Base-by-base conservation (phyloP, 108 stramenopile genomes). In the Cylindrotheca closterium region DNA sequence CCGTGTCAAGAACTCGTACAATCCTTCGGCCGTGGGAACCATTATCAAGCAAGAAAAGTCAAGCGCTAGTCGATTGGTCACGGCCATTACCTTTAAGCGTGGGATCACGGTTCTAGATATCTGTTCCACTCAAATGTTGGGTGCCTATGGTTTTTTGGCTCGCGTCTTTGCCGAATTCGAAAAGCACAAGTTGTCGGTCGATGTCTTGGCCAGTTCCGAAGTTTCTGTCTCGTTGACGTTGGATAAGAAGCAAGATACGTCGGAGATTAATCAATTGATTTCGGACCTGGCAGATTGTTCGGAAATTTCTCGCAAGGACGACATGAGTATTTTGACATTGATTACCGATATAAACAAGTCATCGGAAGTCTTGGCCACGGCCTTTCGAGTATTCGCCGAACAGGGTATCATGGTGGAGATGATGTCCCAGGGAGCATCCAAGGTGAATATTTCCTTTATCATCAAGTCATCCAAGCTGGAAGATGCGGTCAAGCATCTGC, bases 1-100 rank as follows among this genome's bases (percentile, higher is more conserved):
- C 24, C 88, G 97, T 2, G 95, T 98, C 49, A 98, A 98, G 73
- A 98, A 98, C 74, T 95, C 93, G 19, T 98, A 98, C 89, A 98
- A 98, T 79, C 96, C 97, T 17, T 30, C 33, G 4, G 93, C 94
- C 15, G 68, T 76, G 34, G 98, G 98, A 22, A 96, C 95, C 23
- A 80, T 98, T 21, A 98, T 98, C 47, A 63, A 58, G 28, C 68
- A 74, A 25, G 86, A 77, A 24, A 75, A 79, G 57, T 75, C 77
- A 3, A 34, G 66, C 22, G 4, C 25, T 18, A n/a, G 60, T 10
- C 66, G 85, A 30, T 66, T 86, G 83, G 91, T 97, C 5, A 98
- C 97, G n/a, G 98, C 98, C 27, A 95, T 99, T 73, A 97, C 98
- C 12, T 89, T 85, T 78, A 97, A 98, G 69, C 60, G 88, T 24